Evolutionary conservation across 805 yeast genomes (phyloP), one percentile per base, ranked within the genome.

Genomic region (Teunomyces funiuensis): DNA sequence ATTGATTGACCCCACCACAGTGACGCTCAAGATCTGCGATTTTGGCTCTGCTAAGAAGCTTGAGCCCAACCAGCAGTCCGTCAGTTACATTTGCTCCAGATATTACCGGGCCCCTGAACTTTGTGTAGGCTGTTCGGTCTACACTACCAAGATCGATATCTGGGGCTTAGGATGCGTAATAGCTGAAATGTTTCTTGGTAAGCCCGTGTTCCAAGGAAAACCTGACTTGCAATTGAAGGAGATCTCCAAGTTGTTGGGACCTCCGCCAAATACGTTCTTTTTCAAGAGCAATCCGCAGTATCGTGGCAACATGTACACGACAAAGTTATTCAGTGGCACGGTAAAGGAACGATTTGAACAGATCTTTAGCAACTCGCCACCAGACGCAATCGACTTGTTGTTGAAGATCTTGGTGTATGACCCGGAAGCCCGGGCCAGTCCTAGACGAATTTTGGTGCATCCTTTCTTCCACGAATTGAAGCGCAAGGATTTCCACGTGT

Each of bases 111-210:
- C 98, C 1, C 99, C 99, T 0, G 99, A 93, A 63, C 76, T 93
- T 45, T 86, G 93, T 57, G 82, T 93, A 41, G 99, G 99, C 2
- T 85, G 89, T 53, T 80, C 90, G 44, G 76, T 83, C 28, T 93
- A 93, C 62, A 80, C 95, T 3, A 83, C 95, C 2, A 87, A 89
- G 57, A 91, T 93, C 44, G 99, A 93, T 63, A 85, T 90, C 55
- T 93, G 99, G 99, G 96, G 97, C 13, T 71, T 91, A 45, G 99
- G 98, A 1, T 91, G 99, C 69, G 96, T 93, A 26, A 69, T 93
- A 45, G 97, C 97, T 10, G 99, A 93, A 65, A 83, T 93, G 87
- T 74, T 85, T 42, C 76, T 89, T 47, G 97, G 97, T 11, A 83
- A 80, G 58, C 96, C 98, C 1, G 80, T 93, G n/a, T 93, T 93